Evolutionary conservation across 371 early-diverging fungal species (phyloP), one percentile per base, ranked within the genome.

Genomic region (Thermomucor indicae-seudaticae): DNA sequence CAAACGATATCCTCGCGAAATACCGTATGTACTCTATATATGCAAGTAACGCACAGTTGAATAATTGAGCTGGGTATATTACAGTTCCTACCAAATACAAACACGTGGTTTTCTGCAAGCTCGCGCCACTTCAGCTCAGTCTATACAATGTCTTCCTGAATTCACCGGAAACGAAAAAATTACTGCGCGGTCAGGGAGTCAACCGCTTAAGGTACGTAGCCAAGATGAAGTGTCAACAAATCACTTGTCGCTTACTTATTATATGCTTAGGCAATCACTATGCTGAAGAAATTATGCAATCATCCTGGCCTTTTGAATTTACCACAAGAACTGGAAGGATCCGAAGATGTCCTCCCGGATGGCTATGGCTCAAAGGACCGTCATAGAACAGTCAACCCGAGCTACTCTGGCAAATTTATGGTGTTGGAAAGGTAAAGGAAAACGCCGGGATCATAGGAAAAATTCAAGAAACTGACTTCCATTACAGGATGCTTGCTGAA

Each of bases 91-190:
- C 79, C 23, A 97, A 97, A 66, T 95, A 88, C 68, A 97, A 97
- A 51, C 93, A 97, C 57, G 95, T 97, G n/a, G 97, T 97, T 17
- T 97, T 97, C 65, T 93, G 94, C 63, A 80, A 83, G 47, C 70
- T 95, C 12, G 78, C 89, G 1, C 75, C 79, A 7, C 58, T 88
- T 19, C 98, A 97, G 65, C 49, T 80, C n/a, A 68, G 77, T 4
- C 67, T 97, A 5, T 97, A 97, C 64, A 75, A 86, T 35, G 64
- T 81, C n/a, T 96, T 90, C 32, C 56, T 87, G 25, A 80, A 81
- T 22, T 90, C 94, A 0, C 81, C 89, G 27, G 91, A 84, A 40
- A 87, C 93, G 37, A 88, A 88, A 52, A 68, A 59, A 20, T 58
- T 90, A n/a, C 63, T 90, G 42, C 68, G 79, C 53, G 76, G 83